Base-by-base conservation (phyloP, 2,329 filamentous ascomycete genomes). In the Aquanectria penicillioides region DNA sequence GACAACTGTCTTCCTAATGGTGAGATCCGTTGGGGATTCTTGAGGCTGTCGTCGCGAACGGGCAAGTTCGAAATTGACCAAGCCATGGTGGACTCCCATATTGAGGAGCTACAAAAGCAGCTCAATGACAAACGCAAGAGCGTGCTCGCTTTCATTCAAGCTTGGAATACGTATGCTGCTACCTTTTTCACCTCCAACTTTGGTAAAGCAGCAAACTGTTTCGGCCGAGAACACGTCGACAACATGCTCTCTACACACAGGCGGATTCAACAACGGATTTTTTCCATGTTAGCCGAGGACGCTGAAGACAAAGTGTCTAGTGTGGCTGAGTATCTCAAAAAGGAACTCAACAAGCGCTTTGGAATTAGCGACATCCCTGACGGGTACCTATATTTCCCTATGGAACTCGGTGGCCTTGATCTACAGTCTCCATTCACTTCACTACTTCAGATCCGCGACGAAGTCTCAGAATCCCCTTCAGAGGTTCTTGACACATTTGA, bases 41-140 rank as follows among this genome's bases (percentile, higher is more conserved):
- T 90, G 20, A 76, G 76, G 33, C 76, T 90, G 4, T 83, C 87
- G 26, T 73, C 82, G 1, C 62, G 75, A 23, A 76, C 79, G 0
- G 83, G 84, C 8, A 78, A 78, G 7, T 90, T 89, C 65, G 74
- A 83, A 44, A 88, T 90, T 51, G 84, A 89, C 62, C 81, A 86
- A 63, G 59, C 65, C 0, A 80, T 86, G 73, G 85, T 90, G 0
- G 81, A 88, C 59, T 73, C 78, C 22, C 87, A 90, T 61, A 84
- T 88, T 51, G 69, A 77, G 2, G 86, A 90, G 67, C 79, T 90
- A 4, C 78, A 79, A 26, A 80, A 78, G 4, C 87, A 90, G 64
- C 81, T 90, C 5, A 62, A 69, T 1, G 75, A 77, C 6, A 83
- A 84, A 47, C 83, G 81, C 58, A 80, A 80, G 57, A 86, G 81